A percentile compares a stretch with the other conserved stretches of the same genome.
These are phyloP conservation scores for Lactarius sanguifluus DNA, from an alignment of 768 basidiomycete genomes.

Conservation along the genomic window DNA sequence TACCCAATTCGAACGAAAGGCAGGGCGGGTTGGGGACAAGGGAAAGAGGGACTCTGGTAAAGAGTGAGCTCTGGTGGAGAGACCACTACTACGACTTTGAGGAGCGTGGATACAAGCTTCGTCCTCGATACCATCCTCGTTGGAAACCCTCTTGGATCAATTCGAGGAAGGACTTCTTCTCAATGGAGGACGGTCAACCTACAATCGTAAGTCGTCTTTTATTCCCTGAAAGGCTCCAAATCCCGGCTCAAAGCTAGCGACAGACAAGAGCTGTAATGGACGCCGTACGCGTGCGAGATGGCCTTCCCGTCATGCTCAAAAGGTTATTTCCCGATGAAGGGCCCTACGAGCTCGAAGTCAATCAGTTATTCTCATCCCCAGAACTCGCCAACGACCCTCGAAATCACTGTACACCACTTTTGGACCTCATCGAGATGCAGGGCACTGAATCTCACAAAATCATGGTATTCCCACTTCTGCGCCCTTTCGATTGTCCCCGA, in stretches of 20 bases:
- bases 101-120: conserved; percentile 21
- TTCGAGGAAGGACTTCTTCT: conserved; percentile 14
- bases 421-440: conserved; percentile 31
- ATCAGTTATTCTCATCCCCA: conserved; percentile 20
- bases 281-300: conserved; percentile 12
- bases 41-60: conserved; percentile 14
- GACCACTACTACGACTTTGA: conserved; percentile 8
- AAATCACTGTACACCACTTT: conserved; percentile 34
- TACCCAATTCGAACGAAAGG: background rate
- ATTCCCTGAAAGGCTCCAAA: background rate
- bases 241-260: background rate
- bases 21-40: background rate
- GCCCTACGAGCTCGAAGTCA: conserved; percentile 20
- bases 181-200: conserved; percentile 21
- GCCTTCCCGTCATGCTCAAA: conserved; percentile 23
- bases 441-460: conserved; percentile 19
- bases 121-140: conserved; percentile 21
- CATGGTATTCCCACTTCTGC: conserved; percentile 40
- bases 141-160: conserved; percentile 22
- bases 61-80: conserved; percentile 22
- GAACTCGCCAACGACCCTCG: conserved; percentile 31
- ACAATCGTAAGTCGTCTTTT: conserved; percentile 14
- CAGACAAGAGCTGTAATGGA: conserved; percentile 26
- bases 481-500: conserved; percentile 32
- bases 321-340: conserved; percentile 11